Percentiles rank a stretch among this genome's conserved stretches.
Evolutionary conservation across 306 rosid species (phyloP).

Genomic region (Acacia confusa): DNA sequence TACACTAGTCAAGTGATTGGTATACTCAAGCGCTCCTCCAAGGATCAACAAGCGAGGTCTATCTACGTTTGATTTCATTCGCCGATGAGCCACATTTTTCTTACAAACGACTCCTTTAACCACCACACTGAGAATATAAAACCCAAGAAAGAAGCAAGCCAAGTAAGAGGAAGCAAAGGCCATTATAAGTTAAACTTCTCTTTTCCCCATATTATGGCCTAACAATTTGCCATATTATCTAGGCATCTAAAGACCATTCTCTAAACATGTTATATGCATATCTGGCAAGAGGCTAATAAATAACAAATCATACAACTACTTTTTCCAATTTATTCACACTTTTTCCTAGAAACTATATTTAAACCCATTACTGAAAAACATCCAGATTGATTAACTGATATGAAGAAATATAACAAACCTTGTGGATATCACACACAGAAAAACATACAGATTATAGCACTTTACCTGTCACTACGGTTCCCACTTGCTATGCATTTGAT

Average conservation of each 20-base stretch:
- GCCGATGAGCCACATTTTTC: constrained; percentile 52
- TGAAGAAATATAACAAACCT: constrained; percentile 26
- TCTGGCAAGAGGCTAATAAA: neutral
- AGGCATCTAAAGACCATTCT: neutral
- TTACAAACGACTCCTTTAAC: constrained; percentile 72
- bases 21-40: constrained; percentile 77
- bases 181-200: neutral
- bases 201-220: no score
- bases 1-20: constrained; percentile 61
- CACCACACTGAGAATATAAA: constrained; percentile 42
- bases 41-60: constrained; percentile 62
- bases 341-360: neutral
- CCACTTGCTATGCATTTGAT: constrained; percentile 94
- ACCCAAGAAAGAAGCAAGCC: neutral
- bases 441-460: constrained; percentile 18
- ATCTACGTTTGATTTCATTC: constrained; percentile 40
- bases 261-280: neutral
- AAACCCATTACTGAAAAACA: neutral
- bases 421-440: constrained; percentile 1
- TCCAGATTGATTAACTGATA: neutral
- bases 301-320: neutral
- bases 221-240: no score
- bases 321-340: neutral
- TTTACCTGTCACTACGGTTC: constrained; percentile 65
- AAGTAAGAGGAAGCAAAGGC: neutral